These are phyloP conservation scores for Beta vulgaris DNA, from an alignment of 148 eudicot species.

Conservation along the genomic window DNA sequence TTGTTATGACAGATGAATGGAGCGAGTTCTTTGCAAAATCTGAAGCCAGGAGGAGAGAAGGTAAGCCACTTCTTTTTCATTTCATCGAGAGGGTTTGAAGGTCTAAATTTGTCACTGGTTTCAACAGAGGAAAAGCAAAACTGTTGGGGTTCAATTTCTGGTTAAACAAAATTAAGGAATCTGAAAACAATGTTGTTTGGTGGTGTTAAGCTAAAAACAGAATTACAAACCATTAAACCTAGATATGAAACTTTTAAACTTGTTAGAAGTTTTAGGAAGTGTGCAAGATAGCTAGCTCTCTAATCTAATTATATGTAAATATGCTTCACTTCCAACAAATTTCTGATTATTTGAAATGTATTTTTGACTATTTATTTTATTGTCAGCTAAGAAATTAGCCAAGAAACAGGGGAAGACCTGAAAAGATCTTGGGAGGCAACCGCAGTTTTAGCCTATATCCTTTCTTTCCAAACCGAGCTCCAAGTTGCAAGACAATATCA, in stretches of 20 bases:
- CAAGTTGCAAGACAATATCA: not conserved
- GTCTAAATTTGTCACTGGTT: not conserved
- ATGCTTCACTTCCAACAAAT: not conserved
- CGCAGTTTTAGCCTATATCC: not conserved
- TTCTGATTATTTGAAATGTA: constrained; percentile 1
- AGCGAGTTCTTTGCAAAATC: constrained; percentile 84
- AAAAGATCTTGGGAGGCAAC: constrained; percentile 1
- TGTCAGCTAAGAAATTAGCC: constrained; percentile 61
- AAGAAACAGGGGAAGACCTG: constrained; percentile 40
- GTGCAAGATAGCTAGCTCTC: too few species aligned
- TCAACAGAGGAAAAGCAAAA: not conserved
- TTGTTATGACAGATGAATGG: constrained; percentile 87
- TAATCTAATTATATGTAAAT: not conserved
- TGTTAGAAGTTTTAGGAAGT: not conserved
- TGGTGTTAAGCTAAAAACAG: not conserved
- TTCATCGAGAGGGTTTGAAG: too few species aligned
- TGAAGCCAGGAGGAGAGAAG: constrained; percentile 68
- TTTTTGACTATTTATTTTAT: too few species aligned
- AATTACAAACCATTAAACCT: not conserved
- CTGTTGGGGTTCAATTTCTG: not conserved
- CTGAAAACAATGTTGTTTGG: not conserved
- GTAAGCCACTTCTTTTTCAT: constrained; percentile 17
- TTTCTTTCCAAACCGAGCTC: not conserved
- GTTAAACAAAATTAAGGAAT: not conserved
- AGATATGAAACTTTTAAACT: not conserved